phyloP scores from a whole-genome alignment of 169 alveolate genomes.

The Plasmodium coatneyi region DNA sequence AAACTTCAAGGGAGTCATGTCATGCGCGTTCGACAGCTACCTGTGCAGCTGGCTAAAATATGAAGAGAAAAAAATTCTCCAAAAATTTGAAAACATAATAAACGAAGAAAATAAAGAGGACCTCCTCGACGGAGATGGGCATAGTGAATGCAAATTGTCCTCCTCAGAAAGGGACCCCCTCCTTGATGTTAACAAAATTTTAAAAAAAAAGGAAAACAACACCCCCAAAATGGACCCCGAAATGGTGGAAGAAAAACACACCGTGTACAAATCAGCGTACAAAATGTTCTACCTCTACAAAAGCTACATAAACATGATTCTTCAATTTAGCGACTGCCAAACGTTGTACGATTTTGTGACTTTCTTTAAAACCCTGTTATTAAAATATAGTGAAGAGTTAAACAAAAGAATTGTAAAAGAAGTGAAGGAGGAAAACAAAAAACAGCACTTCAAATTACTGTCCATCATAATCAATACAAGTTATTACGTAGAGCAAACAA shows the following conservation, averaged over 20 bases:
- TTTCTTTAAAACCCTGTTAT: conserved; percentile 50
- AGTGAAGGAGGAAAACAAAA: conserved; percentile 19
- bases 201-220: conserved; percentile 25
- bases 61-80: conserved; percentile 63
- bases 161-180: neutral
- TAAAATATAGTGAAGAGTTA: conserved; percentile 51
- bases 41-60: conserved; percentile 66
- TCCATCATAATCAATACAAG: conserved; percentile 59
- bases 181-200: neutral
- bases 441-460: conserved; percentile 1
- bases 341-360: conserved; percentile 63
- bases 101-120: conserved; percentile 45
- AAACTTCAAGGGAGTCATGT: conserved; percentile 45
- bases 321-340: conserved; percentile 49
- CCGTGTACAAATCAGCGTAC: conserved; percentile 63
- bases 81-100: conserved; percentile 50
- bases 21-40: conserved; percentile 65
- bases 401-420: conserved; percentile 41
- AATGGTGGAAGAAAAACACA: conserved; percentile 14
- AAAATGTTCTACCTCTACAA: conserved; percentile 57
- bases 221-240: neutral
- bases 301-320: conserved; percentile 64
- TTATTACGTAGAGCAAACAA: conserved; percentile 26
- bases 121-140: neutral
- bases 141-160: neutral